Percentiles rank a stretch among this genome's conserved stretches.
phyloP scores from a whole-genome alignment of 2,329 filamentous ascomycete genomes.

The Escovopsis weberi region DNA sequence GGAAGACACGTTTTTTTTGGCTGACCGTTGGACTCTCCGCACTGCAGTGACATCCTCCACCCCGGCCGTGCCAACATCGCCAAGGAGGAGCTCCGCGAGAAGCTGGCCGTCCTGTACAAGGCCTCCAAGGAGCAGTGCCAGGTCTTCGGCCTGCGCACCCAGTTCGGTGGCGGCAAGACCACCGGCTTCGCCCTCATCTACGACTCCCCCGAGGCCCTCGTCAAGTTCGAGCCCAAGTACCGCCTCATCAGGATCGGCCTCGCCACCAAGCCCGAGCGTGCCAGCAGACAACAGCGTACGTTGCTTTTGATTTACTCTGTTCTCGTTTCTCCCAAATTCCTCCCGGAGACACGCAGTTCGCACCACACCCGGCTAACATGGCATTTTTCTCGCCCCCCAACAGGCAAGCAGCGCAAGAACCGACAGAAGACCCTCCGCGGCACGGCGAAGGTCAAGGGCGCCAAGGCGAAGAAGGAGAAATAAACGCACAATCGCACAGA shows the following conservation, averaged over 20 bases:
- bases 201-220: conserved; percentile 95
- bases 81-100: conserved; percentile 95
- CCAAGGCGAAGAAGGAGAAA: conserved; percentile 87
- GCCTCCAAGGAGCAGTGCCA: conserved; percentile 92
- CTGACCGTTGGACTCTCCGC: conserved; percentile 6
- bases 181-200: conserved; percentile 98
- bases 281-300: conserved; percentile 98
- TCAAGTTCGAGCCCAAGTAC: conserved; percentile 99
- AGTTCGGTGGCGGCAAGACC: conserved; percentile 99
- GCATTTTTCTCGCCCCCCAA: conserved; percentile 11
- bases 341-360: too few species aligned
- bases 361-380: too few species aligned
- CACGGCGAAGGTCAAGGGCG: conserved; percentile 96
- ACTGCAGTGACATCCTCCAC: conserved; percentile 90
- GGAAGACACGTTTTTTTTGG: not conserved
- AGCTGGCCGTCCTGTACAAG: conserved; percentile 95
- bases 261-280: conserved; percentile 90
- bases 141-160: conserved; percentile 96
- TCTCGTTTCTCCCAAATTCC: not conserved
- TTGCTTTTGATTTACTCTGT: conserved; percentile 19
- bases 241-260: conserved; percentile 87
- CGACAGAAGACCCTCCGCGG: conserved; percentile 96
- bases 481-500: conserved; percentile 32
- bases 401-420: conserved; percentile 99
- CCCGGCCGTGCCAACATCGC: conserved; percentile 96